Evolutionary conservation across 2,329 filamentous ascomycete genomes (phyloP), one percentile per base, ranked within the genome.

Genomic region (Colletotrichum kahawae): DNA sequence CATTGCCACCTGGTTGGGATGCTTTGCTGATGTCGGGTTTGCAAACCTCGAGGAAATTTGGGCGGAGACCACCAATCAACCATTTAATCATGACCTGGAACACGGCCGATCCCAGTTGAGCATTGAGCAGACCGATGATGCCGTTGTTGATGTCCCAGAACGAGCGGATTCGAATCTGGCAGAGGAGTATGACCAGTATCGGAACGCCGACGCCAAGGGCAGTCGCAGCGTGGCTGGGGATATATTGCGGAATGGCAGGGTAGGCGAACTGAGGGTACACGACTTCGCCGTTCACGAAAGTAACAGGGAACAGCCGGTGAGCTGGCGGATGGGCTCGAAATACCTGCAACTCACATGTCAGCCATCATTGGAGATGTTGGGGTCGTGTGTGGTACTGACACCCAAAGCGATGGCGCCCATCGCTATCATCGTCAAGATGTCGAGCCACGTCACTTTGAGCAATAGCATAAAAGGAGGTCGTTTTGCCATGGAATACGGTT

Each of bases 41-140:
- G 88, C 93, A 95, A 70, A 94, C 92, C n/a, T 87, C 88, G 24
- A 95, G 87, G 84, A 95, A 95, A 82, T 94, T 92, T 2, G 93
- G 93, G 16, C 93, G 88, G 24, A 93, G 85, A 13, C 93, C 93
- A 13, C 93, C 93, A 76, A 95, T 94, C 48, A 95, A 89, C 89
- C 90, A 93, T 83, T 95, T 95, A 81, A 95, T 79, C 80, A 95
- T 92, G 78, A 95, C 93, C 79, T 95, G 93, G 85, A 95, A 94
- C 62, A 95, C 90, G 12, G 93, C 91, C 2, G 92, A 92, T 6
- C 89, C 87, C 83, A 95, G 93, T 75, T 95, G 88, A 0, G 90
- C 88, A 85, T 95, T 95, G 0, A 95, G 83, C 0, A 95, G 88
- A 16, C 93, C 93, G 63, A 94, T 88, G 57, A 92, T 85, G 51